Base-by-base conservation (phyloP, 371 early-diverging fungal genomes). In the Blastocladiella emersonii region DNA sequence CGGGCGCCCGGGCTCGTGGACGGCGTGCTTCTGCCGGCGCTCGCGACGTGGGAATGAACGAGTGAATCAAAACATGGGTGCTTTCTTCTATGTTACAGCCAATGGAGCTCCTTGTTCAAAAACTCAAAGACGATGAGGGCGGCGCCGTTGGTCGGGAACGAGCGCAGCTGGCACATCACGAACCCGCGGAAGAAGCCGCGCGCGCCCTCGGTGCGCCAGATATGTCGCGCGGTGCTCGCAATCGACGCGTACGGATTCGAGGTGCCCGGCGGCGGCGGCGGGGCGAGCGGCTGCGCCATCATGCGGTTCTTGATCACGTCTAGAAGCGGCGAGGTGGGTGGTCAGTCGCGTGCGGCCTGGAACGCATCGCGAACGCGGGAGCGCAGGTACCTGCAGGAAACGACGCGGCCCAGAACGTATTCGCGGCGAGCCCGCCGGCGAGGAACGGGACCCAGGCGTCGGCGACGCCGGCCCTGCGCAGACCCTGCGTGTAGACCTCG, bases 261-360 rank as follows among this genome's bases (percentile, higher is more conserved):
- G 19, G 3, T 41, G 41, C 13, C 19, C n/a, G 36, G 35, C 62
- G 32, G 39, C 34, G 27, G 12, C 10, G 62, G 55, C 10, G 6
- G 35, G 10, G 12, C 76, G 69, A 89, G 88, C 0, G 89, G 86
- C 67, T 89, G 90, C 0, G 91, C 86, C 96, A 95, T 95, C 68
- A 89, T 88, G 35, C 87, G 78, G 67, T 92, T 94, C 71, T 95
- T 94, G 59, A 92, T 82, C 10, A 89, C 84, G 70, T 95, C 91
- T 80, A 57, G 34, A 21, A 48, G 17, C n/a, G 48, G 36, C 32
- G 23, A 41, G 35, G n/a, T 36, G 32, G 32, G 27, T n/a, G 23
- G 3, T 36, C 49, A 62, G 39, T 36, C 39, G 48, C 41, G n/a
- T n/a, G n/a, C n/a, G n/a, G n/a, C n/a, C n/a, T n/a, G n/a, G n/a